Percentiles rank a stretch among this genome's conserved stretches.
Conservation (phyloP, 1,284 basidiomycete species). For the Rhodotorula sp. region DNA sequence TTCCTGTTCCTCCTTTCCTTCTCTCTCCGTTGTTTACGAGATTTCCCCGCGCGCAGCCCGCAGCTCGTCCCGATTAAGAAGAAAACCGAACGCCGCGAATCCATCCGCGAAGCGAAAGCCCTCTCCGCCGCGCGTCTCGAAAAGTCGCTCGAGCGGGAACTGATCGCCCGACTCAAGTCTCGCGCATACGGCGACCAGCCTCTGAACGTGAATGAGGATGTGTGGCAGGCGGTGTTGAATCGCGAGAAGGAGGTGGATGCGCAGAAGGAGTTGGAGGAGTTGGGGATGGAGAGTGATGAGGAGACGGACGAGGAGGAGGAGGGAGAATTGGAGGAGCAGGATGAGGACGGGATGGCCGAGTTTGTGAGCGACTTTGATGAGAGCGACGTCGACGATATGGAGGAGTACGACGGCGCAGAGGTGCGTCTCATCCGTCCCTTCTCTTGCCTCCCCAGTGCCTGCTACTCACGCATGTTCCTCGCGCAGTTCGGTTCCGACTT, state of each 20-base stretch:
- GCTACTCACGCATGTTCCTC: constrained; percentile 5
- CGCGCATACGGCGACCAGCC: constrained; percentile 98
- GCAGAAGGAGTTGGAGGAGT: constrained; percentile 52
- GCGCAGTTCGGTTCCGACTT: constrained; percentile 32
- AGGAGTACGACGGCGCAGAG: constrained; percentile 46
- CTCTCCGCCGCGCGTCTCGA: constrained; percentile 91
- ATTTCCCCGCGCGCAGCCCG: constrained; percentile 59
- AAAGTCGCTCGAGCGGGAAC: constrained; percentile 91
- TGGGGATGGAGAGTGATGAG: constrained; percentile 54
- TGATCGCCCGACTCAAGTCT: constrained; percentile 88
- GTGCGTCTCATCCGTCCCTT: constrained; percentile 31
- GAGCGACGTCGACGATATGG: constrained; percentile 62
- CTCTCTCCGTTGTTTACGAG: background rate
- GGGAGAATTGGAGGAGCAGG: constrained; percentile 54
- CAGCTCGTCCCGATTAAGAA: constrained; percentile 94
- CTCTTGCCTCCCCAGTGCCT: constrained; percentile 44
- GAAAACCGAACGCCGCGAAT: constrained; percentile 93
- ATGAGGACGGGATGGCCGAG: constrained; percentile 64
- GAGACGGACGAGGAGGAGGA: constrained; percentile 55
- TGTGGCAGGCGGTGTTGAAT: constrained; percentile 89
- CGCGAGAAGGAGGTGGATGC: constrained; percentile 59
- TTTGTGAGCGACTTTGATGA: constrained; percentile 76
- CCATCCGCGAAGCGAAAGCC: constrained; percentile 89
- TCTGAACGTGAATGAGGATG: constrained; percentile 95
- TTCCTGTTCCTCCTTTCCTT: background rate